A percentile compares a stretch with the other conserved stretches of the same genome.
phyloP scores from a whole-genome alignment of 2,329 filamentous ascomycete genomes.

The Trichoderma polysporum region DNA sequence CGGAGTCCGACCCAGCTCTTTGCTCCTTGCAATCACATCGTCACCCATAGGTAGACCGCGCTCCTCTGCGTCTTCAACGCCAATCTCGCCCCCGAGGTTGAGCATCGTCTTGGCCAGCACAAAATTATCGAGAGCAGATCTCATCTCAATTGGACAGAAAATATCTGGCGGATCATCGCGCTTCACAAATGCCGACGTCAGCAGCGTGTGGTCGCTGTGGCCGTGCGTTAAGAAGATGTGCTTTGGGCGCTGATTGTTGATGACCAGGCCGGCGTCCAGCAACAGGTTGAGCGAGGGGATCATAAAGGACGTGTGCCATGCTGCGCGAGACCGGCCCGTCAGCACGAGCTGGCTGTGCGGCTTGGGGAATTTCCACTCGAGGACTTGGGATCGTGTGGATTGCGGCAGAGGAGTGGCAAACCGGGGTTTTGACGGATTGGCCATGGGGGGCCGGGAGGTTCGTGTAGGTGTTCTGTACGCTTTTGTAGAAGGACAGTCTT shows the following conservation, averaged over 20 bases:
- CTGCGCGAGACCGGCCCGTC: slow-evolving; percentile 48
- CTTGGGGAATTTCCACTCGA: slow-evolving; percentile 47
- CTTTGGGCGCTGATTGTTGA: slow-evolving; percentile 47
- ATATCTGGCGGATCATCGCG: slow-evolving; percentile 47
- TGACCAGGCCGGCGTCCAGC: slow-evolving; percentile 48
- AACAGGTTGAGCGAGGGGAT: slow-evolving; percentile 51
- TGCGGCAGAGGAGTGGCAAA: slow-evolving; percentile 48
- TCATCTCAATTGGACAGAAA: slow-evolving; percentile 45
- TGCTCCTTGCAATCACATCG: slow-evolving; percentile 20
- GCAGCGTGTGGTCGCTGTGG: slow-evolving; percentile 47
- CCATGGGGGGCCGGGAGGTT: slow-evolving; percentile 5
- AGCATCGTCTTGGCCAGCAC: slow-evolving; percentile 42
- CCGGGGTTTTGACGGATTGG: neutral
- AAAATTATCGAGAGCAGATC: slow-evolving; percentile 40
- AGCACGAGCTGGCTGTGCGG: slow-evolving; percentile 44
- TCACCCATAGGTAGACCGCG: slow-evolving; percentile 20
- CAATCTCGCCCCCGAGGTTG: slow-evolving; percentile 41
- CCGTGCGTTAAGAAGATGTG: slow-evolving; percentile 53
- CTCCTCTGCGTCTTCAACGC: slow-evolving; percentile 29
- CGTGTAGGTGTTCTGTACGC: neutral
- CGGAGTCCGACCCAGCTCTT: neutral
- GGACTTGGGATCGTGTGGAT: slow-evolving; percentile 43
- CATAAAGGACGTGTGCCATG: slow-evolving; percentile 53
- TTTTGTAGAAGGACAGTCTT: neutral
- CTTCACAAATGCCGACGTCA: slow-evolving; percentile 44